Conservation (phyloP, 2,329 filamentous ascomycete species). For the Calonectria henricotiae region DNA sequence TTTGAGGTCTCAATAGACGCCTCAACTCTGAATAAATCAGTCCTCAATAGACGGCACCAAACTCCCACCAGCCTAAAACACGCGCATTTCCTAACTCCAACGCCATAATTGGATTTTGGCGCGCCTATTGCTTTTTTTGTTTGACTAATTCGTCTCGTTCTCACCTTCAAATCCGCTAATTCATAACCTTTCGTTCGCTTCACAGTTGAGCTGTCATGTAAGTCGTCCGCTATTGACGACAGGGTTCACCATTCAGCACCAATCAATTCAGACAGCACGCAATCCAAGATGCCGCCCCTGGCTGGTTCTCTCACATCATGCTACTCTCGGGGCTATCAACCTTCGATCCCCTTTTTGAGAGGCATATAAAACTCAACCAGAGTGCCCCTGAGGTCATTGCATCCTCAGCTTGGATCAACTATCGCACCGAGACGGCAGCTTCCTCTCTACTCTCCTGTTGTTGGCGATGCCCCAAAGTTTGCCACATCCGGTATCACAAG, state of each 20-base stretch:
- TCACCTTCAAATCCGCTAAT: slow-evolving; percentile 36
- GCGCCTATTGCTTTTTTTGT: slow-evolving; percentile 17
- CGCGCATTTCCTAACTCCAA: slow-evolving; percentile 9
- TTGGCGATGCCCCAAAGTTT: slow-evolving; percentile 31
- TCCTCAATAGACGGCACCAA: slow-evolving; percentile 24
- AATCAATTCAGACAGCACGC: slow-evolving; percentile 3
- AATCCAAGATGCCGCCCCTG: background rate
- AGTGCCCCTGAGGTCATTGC: slow-evolving; percentile 41
- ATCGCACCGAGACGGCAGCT: slow-evolving; percentile 31
- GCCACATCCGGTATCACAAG: slow-evolving; percentile 31
- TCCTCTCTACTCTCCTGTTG: slow-evolving; percentile 18
- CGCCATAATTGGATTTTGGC: slow-evolving; percentile 20
- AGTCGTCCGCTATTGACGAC: slow-evolving; percentile 26
- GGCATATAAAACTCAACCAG: slow-evolving; percentile 38
- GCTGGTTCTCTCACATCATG: slow-evolving; percentile 13
- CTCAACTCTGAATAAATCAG: too few species aligned
- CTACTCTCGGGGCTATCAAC: background rate
- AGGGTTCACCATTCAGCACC: slow-evolving; percentile 38
- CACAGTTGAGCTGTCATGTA: slow-evolving; percentile 34
- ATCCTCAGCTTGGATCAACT: slow-evolving; percentile 41
- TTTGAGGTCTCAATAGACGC: slow-evolving; percentile 33
- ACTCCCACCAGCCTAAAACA: slow-evolving; percentile 5
- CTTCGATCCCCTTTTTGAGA: slow-evolving; percentile 13
- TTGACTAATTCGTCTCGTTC: slow-evolving; percentile 32
- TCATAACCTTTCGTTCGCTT: slow-evolving; percentile 33